Conservation (phyloP, 805 yeast species). For the Kluyveromyces starmeri region DNA sequence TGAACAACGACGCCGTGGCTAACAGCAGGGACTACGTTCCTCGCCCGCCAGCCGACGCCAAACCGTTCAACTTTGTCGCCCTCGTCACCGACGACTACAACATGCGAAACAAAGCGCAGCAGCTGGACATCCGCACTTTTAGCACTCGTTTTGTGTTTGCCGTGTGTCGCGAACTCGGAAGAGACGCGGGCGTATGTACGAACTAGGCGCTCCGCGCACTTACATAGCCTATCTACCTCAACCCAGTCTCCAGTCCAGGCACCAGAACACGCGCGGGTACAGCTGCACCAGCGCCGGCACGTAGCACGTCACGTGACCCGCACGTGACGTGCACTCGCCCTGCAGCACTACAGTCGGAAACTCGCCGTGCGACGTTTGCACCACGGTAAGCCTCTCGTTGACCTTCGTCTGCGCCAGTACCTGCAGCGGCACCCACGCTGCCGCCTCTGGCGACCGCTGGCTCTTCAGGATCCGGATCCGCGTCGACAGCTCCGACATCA, state of each 20-base stretch:
- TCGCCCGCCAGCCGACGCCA: slow-evolving; percentile 20
- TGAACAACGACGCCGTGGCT: slow-evolving; percentile 9
- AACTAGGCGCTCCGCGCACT: slow-evolving; percentile 9
- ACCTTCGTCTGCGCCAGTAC: background rate
- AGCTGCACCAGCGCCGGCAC: slow-evolving; percentile 1
- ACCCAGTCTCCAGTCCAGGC: slow-evolving; percentile 14
- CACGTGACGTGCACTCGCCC: background rate
- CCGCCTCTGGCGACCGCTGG: background rate
- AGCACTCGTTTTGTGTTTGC: slow-evolving; percentile 29
- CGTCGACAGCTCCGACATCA: background rate
- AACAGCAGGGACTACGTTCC: slow-evolving; percentile 7
- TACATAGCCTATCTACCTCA: background rate
- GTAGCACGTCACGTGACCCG: background rate
- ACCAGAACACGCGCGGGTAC: slow-evolving; percentile 14
- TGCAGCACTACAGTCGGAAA: background rate
- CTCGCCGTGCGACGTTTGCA: background rate
- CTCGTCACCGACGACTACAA: slow-evolving; percentile 67
- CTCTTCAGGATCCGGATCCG: background rate
- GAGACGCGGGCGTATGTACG: slow-evolving; percentile 16
- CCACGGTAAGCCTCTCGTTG: background rate
- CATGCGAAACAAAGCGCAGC: slow-evolving; percentile 52
- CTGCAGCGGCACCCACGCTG: background rate
- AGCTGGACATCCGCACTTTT: slow-evolving; percentile 24
- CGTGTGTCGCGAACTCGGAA: slow-evolving; percentile 22
- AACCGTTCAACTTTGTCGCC: slow-evolving; percentile 45